Base-by-base conservation (phyloP, 2,329 filamentous ascomycete species). In the Neonectria hederae region DNA sequence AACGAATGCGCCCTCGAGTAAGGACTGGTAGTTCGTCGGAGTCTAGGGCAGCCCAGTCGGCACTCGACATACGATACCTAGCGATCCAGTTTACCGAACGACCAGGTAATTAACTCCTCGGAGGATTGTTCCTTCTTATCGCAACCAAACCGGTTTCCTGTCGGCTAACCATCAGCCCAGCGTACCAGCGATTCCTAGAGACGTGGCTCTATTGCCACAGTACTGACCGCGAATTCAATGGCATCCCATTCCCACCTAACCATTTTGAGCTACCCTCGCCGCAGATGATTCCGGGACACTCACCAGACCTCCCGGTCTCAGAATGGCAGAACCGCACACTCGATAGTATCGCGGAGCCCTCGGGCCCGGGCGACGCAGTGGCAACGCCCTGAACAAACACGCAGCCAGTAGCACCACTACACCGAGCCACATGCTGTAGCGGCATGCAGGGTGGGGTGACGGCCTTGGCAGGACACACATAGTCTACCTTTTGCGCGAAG, bases 1-100 rank as follows among this genome's bases (percentile, higher is more conserved):
- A 80, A 38, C 77, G 82, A 28, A 80, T 83, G 55, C 79, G 82
- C 28, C 77, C 79, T 32, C 74, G 79, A 32, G 74, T 76, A 38
- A 77, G 79, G 53, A 79, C 80, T 9, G 64, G 59, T 28, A 69
- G 68, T 40, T 65, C 69, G 17, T 69, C 69, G 24, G 74, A 78
- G 32, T 58, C 69, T 40, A 69, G 66, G 52, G 69, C 70, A 19
- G 67, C 69, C 17, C 65, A 72, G 62, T 43, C 67, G 54, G 45
- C 74, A 4, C 69, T 81, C 17, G 82, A 84, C 62, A 82, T 86
- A 53, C 79, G 81, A 53, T 83, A 85, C 71, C 75, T 86, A 28
- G 81, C 81, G 6, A 80, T 86, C 46, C 83, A 85, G 57, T 86
- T 86, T 66, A 84, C 80, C 45, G 78, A 80, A 46, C 76, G 80